These are phyloP conservation scores for Cenococcum geophilum DNA, from an alignment of 495 filamentous ascomycete species.

Conservation along the genomic window DNA sequence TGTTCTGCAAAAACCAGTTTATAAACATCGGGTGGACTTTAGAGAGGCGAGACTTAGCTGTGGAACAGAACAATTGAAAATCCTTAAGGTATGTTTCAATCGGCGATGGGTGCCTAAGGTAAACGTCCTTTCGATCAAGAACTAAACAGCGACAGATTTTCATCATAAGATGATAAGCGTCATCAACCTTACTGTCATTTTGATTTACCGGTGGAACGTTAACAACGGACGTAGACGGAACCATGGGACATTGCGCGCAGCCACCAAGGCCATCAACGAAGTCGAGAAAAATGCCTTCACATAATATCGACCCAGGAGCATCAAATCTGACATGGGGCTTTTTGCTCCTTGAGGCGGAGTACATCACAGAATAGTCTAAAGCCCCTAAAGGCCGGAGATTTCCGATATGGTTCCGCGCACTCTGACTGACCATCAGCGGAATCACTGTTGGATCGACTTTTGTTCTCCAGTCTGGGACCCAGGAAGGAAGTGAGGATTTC, in stretches of 20 bases:
- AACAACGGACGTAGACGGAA: no score
- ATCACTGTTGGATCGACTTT: background rate
- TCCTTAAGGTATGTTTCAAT: background rate
- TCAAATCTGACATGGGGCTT: no score
- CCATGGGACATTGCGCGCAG: no score
- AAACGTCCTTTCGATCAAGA: background rate
- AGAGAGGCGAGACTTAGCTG: background rate
- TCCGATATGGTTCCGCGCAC: background rate
- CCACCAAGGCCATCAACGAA: no score
- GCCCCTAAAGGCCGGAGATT: background rate
- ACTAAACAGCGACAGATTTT: background rate
- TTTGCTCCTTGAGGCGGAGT: background rate
- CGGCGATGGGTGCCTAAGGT: background rate
- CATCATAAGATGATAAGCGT: background rate
- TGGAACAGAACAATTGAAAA: background rate
- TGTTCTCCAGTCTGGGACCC: background rate
- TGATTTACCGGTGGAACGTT: background rate
- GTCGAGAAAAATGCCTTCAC: no score
- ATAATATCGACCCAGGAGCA: no score
- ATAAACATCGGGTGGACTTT: background rate
- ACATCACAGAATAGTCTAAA: background rate
- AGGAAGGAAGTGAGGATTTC: background rate
- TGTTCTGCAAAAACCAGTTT: background rate
- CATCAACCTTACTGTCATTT: background rate
- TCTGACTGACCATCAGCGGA: background rate